Percentiles rank a stretch among this genome's conserved stretches.
phyloP scores from a whole-genome alignment of 331 rosid species.

The Phaseolus coccineus region DNA sequence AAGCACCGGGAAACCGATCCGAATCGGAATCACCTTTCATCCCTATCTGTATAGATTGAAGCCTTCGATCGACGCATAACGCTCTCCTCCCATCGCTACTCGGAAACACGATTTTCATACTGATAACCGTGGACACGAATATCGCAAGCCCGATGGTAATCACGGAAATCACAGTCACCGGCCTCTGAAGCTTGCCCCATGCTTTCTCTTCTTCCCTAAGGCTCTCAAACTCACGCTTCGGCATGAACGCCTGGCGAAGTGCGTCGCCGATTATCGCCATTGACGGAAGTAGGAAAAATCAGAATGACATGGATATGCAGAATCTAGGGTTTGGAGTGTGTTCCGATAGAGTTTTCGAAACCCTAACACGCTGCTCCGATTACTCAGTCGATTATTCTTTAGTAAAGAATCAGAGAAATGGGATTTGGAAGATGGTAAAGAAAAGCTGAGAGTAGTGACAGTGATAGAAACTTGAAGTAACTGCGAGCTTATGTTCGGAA shows the following conservation, averaged over 20 bases:
- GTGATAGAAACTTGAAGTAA: background rate
- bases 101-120: conserved; percentile 79
- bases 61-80: conserved; percentile 73
- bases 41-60: conserved; percentile 60
- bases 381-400: background rate
- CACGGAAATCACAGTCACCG: conserved; percentile 50
- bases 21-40: conserved; percentile 63
- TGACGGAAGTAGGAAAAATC: conserved; percentile 30
- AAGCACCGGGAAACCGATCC: conserved; percentile 67
- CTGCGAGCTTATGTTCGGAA: conserved; percentile 28
- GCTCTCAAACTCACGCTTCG: conserved; percentile 82
- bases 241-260: conserved; percentile 97
- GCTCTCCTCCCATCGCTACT: conserved; percentile 64
- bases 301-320: background rate
- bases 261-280: conserved; percentile 93
- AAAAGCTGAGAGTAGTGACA: background rate
- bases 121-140: conserved; percentile 55
- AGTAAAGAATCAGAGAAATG: background rate
- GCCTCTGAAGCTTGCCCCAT: conserved; percentile 85
- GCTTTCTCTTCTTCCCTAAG: conserved; percentile 90
- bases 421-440: background rate
- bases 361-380: conserved; percentile 32
- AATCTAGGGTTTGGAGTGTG: conserved; percentile 37
- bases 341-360: conserved; percentile 21
- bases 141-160: conserved; percentile 52